Conservation (phyloP, 2,329 filamentous ascomycete genomes). For the Colletotrichum tropicicola region DNA sequence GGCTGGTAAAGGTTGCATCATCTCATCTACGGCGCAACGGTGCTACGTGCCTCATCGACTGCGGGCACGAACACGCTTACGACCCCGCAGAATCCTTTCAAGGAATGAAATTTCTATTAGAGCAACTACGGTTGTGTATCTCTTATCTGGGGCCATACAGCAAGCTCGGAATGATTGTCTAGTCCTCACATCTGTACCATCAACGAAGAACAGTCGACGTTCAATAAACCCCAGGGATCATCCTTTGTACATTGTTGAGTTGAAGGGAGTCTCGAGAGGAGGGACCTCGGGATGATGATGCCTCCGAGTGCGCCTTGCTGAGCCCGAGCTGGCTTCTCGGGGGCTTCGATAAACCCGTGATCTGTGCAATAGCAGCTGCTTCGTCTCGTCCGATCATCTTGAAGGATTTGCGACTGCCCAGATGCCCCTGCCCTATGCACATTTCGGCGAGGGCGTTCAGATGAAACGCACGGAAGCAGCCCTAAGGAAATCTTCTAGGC, state of each 20-base stretch:
- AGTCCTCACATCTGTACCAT: too few species aligned
- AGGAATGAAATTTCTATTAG: too few species aligned
- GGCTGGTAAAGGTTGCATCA: background rate
- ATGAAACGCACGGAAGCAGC: background rate
- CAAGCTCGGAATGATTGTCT: too few species aligned
- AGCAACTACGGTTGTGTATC: too few species aligned
- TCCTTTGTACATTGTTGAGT: too few species aligned
- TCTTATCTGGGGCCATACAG: too few species aligned
- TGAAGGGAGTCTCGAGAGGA: background rate
- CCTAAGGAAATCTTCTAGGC: background rate
- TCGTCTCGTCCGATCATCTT: background rate
- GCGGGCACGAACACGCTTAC: background rate
- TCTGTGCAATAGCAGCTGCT: background rate
- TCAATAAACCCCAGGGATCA: too few species aligned
- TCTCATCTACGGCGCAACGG: conserved; percentile 3
- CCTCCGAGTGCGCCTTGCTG: background rate
- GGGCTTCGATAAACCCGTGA: background rate
- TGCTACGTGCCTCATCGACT: background rate
- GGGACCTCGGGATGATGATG: background rate
- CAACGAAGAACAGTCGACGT: too few species aligned
- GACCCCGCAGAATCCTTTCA: too few species aligned
- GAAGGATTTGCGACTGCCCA: background rate
- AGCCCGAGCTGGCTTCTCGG: background rate
- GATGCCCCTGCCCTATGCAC: background rate
- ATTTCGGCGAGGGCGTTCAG: background rate